Evolutionary conservation across 2,329 filamentous ascomycete species (phyloP).

Genomic region (Neopestalotiopsis clavispora): DNA sequence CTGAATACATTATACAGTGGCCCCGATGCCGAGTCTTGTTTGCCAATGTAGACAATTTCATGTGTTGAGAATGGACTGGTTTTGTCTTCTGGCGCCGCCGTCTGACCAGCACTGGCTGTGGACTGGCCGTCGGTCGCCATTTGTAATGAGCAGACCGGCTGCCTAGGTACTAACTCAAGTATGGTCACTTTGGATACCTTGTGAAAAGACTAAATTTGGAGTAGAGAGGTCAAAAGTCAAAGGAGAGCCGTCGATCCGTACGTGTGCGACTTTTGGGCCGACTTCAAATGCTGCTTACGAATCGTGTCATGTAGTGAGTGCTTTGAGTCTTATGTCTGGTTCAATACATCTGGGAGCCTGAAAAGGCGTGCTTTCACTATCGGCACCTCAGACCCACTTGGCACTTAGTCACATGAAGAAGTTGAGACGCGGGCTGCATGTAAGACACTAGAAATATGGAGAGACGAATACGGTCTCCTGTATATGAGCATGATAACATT

Average conservation of each 20-base stretch:
- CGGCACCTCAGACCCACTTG: background rate
- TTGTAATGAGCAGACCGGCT: background rate
- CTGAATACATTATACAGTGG: slow-evolving; percentile 40
- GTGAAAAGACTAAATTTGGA: background rate
- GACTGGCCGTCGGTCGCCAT: background rate
- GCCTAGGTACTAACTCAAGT: background rate
- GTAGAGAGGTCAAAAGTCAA: too few relatives aligned
- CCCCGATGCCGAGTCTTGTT: slow-evolving; percentile 12
- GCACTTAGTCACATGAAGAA: background rate
- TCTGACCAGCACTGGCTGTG: background rate
- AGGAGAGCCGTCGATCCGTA: too few relatives aligned
- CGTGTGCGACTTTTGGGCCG: too few relatives aligned
- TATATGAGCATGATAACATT: background rate
- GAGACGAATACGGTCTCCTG: background rate
- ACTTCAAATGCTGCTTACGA: background rate
- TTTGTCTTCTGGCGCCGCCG: background rate
- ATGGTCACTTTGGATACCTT: background rate
- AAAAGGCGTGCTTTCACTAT: background rate
- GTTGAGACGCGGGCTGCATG: background rate
- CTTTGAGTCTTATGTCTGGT: too few relatives aligned
- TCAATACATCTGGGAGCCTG: background rate
- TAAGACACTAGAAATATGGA: background rate
- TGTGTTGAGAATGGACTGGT: slow-evolving; percentile 29
- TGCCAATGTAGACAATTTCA: slow-evolving; percentile 36
- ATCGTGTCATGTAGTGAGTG: background rate